These are phyloP conservation scores for Venturia aucupariae DNA, from an alignment of 2,329 filamentous ascomycete species.

Conservation along the genomic window DNA sequence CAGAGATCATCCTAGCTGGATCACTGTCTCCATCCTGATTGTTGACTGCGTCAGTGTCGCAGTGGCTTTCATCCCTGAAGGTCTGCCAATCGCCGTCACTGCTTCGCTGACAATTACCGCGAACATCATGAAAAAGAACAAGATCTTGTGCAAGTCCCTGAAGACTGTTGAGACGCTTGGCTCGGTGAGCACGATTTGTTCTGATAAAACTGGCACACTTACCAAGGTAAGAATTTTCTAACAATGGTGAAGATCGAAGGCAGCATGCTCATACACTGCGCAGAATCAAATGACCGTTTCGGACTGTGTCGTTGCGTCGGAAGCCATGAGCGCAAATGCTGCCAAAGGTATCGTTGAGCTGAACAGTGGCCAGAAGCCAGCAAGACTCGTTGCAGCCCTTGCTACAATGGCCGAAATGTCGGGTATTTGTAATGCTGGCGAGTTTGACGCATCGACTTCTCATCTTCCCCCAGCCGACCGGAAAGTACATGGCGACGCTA, in stretches of 20 bases:
- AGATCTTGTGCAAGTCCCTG: conserved; percentile 69
- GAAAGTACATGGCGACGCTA: conserved; percentile 65
- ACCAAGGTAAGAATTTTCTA: conserved; percentile 34
- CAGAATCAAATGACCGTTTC: conserved; percentile 68
- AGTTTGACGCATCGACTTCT: conserved; percentile 59
- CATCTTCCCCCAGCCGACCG: conserved; percentile 51
- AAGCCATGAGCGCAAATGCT: conserved; percentile 42
- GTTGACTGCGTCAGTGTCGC: conserved; percentile 61
- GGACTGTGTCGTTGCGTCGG: conserved; percentile 52
- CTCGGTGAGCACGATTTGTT: conserved; percentile 63
- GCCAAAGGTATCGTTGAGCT: conserved; percentile 32
- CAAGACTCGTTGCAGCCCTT: conserved; percentile 32
- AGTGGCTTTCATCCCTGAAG: conserved; percentile 69
- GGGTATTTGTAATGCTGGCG: conserved; percentile 64
- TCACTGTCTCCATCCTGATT: conserved; percentile 62
- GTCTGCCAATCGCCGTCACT: conserved; percentile 60
- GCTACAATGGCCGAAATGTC: conserved; percentile 52
- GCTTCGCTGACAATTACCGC: conserved; percentile 63
- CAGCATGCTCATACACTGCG: not conserved
- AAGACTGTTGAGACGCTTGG: conserved; percentile 72
- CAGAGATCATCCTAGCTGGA: conserved; percentile 57
- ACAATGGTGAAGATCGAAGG: not conserved
- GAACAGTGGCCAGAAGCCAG: conserved; percentile 29
- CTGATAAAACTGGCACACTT: conserved; percentile 67
- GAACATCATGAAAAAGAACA: conserved; percentile 67